phyloP scores from a whole-genome alignment of 129 eudicot species.

The Solidago caesia region DNA sequence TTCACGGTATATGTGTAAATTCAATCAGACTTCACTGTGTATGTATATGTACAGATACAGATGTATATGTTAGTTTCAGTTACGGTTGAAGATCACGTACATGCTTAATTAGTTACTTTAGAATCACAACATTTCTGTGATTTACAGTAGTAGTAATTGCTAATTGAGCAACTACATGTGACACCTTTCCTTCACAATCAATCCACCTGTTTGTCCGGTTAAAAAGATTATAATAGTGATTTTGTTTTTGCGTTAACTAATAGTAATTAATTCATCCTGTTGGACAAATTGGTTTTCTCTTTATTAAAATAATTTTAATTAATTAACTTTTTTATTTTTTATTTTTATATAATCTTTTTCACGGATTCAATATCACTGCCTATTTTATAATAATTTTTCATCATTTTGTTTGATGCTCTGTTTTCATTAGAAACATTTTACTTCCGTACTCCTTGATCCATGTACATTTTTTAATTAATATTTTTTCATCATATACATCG shows the following conservation, averaged over 20 bases:
- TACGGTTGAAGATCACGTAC: constrained; percentile 10
- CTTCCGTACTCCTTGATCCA: constrained; percentile 34
- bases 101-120: background rate
- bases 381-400: constrained; percentile 19
- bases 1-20: too few species aligned
- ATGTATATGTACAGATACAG: too few species aligned
- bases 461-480: constrained; percentile 8
- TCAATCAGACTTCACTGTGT: too few species aligned
- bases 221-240: background rate
- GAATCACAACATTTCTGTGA: constrained; percentile 1
- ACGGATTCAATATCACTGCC: constrained; percentile 9
- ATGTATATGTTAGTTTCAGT: background rate
- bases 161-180: constrained; percentile 17
- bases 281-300: background rate
- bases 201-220: constrained; percentile 26
- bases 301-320: constrained; percentile 10
- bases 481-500: background rate
- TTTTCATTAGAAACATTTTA: constrained; percentile 12
- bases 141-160: too few species aligned
- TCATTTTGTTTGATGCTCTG: constrained; percentile 36
- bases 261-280: too few species aligned
- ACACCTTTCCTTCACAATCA: constrained; percentile 31
- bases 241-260: background rate
- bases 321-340: constrained; percentile 25
- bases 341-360: constrained; percentile 1